These are phyloP conservation scores for Acanthamoeba castellanii DNA, from an alignment of 208 protist species.

Conservation along the genomic window DNA sequence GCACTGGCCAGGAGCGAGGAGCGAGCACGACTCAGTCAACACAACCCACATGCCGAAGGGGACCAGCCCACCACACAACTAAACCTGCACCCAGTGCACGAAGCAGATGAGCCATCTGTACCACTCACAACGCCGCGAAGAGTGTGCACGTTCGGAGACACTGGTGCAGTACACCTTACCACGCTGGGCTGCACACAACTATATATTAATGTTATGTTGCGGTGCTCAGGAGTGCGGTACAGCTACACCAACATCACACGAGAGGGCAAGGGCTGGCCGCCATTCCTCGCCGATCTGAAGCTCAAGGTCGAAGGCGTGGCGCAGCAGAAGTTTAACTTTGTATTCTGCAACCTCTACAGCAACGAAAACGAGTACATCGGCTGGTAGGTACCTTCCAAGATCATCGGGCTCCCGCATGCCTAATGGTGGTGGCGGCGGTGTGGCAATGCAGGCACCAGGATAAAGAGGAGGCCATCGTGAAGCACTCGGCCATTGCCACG, in stretches of 20 bases:
- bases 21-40: no score
- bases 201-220: neutral
- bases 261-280: constrained; percentile 41
- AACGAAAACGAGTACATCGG: constrained; percentile 53
- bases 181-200: neutral
- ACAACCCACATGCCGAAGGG: neutral
- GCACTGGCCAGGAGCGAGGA: neutral
- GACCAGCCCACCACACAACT: neutral
- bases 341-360: constrained; percentile 21
- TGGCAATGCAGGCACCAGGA: constrained; percentile 15
- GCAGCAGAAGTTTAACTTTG: constrained; percentile 33
- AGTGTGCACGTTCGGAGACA: constrained; percentile 37
- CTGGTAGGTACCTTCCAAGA: neutral
- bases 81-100: neutral
- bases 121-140: neutral
- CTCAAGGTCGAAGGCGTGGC: neutral
- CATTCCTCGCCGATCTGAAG: constrained; percentile 9
- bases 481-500: constrained; percentile 12
- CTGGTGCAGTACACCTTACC: neutral
- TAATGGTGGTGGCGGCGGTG: neutral
- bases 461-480: constrained; percentile 41
- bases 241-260: constrained; percentile 56
- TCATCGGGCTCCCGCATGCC: no score
- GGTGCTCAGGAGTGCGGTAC: neutral
- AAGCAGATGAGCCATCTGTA: no score